Evolutionary conservation across 345 rosid species (phyloP).

Genomic region (Brassica napus): Da-Ae NC_063442.1:12094501-12095000

Average conservation of each 20-base stretch:
- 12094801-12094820: not conserved
- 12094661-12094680: not conserved
- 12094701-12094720: not conserved
- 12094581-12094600: not conserved
- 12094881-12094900: not conserved
- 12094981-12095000: constrained; percentile 53
- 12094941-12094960: constrained; percentile 53
- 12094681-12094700: not conserved
- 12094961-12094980: constrained; percentile 65
- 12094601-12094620: not conserved
- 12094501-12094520: not conserved
- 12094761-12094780: not conserved
- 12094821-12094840: not conserved
- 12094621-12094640: not conserved
- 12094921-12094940: not conserved
- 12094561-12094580: not conserved
- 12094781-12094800: not conserved
- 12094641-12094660: not conserved
- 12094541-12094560: no score
- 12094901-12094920: not conserved
- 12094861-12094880: not conserved
- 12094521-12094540: no score
- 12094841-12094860: not conserved
- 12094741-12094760: not conserved
- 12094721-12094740: no score